Evolutionary conservation across 2,329 filamentous ascomycete species (phyloP), one percentile per base, ranked within the genome.

Genomic region (Zymoseptoria pseudotritici): DNA sequence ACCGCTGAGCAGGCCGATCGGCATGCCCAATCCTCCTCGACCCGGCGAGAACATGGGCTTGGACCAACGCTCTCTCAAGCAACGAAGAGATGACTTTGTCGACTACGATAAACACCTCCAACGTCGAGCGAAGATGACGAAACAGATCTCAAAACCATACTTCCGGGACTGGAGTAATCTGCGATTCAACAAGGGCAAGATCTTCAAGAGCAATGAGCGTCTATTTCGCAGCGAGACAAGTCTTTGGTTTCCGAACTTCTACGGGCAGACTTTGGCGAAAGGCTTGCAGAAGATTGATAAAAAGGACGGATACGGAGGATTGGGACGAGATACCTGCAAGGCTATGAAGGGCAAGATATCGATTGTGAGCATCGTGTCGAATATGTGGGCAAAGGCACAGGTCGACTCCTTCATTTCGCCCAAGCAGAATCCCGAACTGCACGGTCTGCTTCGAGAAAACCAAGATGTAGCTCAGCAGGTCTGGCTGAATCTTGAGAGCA

Each of bases 121-220:
- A 65, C 83, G 86, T 66, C 84, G 93, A 65, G 83, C 89, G 67
- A 81, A 90, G 72, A 79, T 97, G 88, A 73, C 89, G 52, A 82
- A 84, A 66, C 86, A 91, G 73, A 87, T 95, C 71, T 80, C 87
- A 20, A 89, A 90, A 60, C 92, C 93, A 2, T 99, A 99, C 76
- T 99, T 96, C 78, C 89, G 91, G 74, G 93, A 99, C 80, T 97
- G 91, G 89, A 85, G 84, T 61, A 94, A 95, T 76, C 83, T 97
- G 75, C 81, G 87, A 66, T 87, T 94, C 65, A 77, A 82, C 76
- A 85, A 91, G 69, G 94, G 94, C 70, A 99, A 99, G 76, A 91
- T 91, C 22, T 99, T 97, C 77, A 79, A 93, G 56, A 86, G 91
- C 20, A 93, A 93, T 46, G 85, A 89, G 3, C 82, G 88, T n/a